Conservation (phyloP, 805 yeast genomes). For the Blastobotrys robertii region DNA sequence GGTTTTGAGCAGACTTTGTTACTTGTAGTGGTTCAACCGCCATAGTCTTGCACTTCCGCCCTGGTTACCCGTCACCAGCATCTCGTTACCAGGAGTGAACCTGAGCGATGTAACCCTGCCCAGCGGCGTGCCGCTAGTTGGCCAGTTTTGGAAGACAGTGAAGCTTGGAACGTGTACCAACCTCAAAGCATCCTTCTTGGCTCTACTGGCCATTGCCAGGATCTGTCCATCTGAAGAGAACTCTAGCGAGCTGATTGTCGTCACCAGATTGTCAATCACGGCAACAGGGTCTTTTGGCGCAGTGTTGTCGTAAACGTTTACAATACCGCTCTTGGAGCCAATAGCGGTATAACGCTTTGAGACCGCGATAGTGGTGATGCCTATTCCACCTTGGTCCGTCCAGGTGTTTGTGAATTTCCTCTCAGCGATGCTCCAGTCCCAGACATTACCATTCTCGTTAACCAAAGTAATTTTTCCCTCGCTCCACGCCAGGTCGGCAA, state of each 20-base stretch:
- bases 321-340: conserved; percentile 84
- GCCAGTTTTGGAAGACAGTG: conserved; percentile 89
- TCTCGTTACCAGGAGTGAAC: conserved; percentile 72
- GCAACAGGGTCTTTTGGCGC: conserved; percentile 43
- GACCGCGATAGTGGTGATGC: conserved; percentile 64
- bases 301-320: conserved; percentile 52
- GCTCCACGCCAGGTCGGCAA: conserved; percentile 72
- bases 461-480: conserved; percentile 45
- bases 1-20: too few relatives aligned
- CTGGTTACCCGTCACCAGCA: conserved; percentile 84
- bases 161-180: conserved; percentile 83
- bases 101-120: conserved; percentile 82
- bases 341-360: conserved; percentile 76
- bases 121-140: conserved; percentile 90
- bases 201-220: conserved; percentile 75
- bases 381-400: conserved; percentile 80
- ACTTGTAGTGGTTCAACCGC: conserved; percentile 66
- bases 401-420: conserved; percentile 54
- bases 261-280: conserved; percentile 68
- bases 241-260: conserved; percentile 61
- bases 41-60: conserved; percentile 85
- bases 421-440: conserved; percentile 62
- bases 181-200: conserved; percentile 75
- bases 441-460: conserved; percentile 76
- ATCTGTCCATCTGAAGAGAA: conserved; percentile 87